Evolutionary conservation across 2,329 filamentous ascomycete species (phyloP).

Genomic region (Alternaria sp.): DNA sequence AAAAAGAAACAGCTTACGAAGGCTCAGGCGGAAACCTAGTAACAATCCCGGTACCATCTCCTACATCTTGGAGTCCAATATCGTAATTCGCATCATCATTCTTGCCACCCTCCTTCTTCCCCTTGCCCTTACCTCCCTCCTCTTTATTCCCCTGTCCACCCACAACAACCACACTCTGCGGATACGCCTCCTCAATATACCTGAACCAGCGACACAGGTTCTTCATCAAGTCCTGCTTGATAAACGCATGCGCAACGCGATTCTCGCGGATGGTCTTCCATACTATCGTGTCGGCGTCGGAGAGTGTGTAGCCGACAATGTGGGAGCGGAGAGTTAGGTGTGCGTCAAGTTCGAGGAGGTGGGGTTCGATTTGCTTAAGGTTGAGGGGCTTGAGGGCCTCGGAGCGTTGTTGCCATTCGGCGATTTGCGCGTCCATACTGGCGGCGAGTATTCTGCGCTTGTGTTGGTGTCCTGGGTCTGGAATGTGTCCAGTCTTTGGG

Average conservation of each 20-base stretch:
- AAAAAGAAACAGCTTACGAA: slow-evolving; percentile 65
- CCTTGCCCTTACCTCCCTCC: slow-evolving; percentile 69
- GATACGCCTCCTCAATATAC: slow-evolving; percentile 82
- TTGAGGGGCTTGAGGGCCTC: slow-evolving; percentile 66
- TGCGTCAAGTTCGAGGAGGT: slow-evolving; percentile 80
- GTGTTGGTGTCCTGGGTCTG: background rate
- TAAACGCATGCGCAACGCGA: slow-evolving; percentile 80
- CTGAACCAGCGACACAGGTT: slow-evolving; percentile 88
- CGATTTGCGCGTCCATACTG: slow-evolving; percentile 52
- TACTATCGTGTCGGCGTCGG: slow-evolving; percentile 78
- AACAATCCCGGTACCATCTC: slow-evolving; percentile 77
- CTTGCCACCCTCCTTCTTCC: slow-evolving; percentile 68
- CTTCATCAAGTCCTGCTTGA: slow-evolving; percentile 77
- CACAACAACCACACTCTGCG: slow-evolving; percentile 76
- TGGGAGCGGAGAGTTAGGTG: slow-evolving; percentile 88
- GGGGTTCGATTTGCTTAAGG: slow-evolving; percentile 82
- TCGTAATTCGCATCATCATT: slow-evolving; percentile 89
- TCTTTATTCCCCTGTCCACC: slow-evolving; percentile 44
- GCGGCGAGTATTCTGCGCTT: background rate
- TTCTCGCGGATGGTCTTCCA: slow-evolving; percentile 86
- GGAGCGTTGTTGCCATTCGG: slow-evolving; percentile 66
- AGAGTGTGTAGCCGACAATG: slow-evolving; percentile 80
- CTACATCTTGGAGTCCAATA: slow-evolving; percentile 82
- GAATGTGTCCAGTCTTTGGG: slow-evolving; percentile 2
- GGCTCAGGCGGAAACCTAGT: slow-evolving; percentile 94